A percentile compares a stretch with the other conserved stretches of the same genome.
These are phyloP conservation scores for Pseudomonodictys pantanalensis DNA, from an alignment of 495 filamentous ascomycete species.

Conservation along the genomic window DNA sequence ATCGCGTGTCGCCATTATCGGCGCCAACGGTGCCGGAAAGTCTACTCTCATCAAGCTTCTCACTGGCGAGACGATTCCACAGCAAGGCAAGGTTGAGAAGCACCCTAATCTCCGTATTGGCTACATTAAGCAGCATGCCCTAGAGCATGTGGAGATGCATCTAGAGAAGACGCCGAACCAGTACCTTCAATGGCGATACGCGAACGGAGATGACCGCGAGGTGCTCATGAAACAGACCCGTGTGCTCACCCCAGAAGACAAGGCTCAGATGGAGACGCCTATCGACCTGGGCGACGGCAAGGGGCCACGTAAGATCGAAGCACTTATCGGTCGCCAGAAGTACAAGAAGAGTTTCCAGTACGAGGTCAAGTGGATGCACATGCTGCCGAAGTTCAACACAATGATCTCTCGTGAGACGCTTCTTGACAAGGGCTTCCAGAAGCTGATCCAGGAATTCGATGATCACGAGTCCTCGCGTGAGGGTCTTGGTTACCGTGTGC, in stretches of 20 bases:
- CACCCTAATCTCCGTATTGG: slow-evolving; percentile 98
- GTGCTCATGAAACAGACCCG: slow-evolving; percentile 97
- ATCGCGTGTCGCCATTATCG: slow-evolving; percentile 92
- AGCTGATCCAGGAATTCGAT: slow-evolving; percentile 95
- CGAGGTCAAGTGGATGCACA: slow-evolving; percentile 88
- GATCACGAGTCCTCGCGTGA: slow-evolving; percentile 97
- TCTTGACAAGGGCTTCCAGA: slow-evolving; percentile 76
- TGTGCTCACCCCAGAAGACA: slow-evolving; percentile 78
- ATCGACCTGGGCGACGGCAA: slow-evolving; percentile 81
- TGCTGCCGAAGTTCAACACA: slow-evolving; percentile 89
- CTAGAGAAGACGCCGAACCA: slow-evolving; percentile 98
- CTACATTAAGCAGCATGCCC: slow-evolving; percentile 98
- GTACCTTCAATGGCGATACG: slow-evolving; percentile 98
- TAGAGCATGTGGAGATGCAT: slow-evolving; percentile 99
- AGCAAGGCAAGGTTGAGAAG: slow-evolving; percentile 88
- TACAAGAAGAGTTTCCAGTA: slow-evolving; percentile 99
- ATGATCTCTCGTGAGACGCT: slow-evolving; percentile 93
- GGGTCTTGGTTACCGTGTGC: slow-evolving; percentile 89
- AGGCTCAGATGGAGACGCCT: slow-evolving; percentile 82
- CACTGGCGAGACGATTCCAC: slow-evolving; percentile 91
- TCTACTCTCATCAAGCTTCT: slow-evolving; percentile 96
- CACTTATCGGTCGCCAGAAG: slow-evolving; percentile 93
- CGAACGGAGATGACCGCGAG: slow-evolving; percentile 93
- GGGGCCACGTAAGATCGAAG: slow-evolving; percentile 74
- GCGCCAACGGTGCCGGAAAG: slow-evolving; percentile 96